phyloP scores from a whole-genome alignment of 805 yeast genomes.

The Yarrowia keelungensis region DNA sequence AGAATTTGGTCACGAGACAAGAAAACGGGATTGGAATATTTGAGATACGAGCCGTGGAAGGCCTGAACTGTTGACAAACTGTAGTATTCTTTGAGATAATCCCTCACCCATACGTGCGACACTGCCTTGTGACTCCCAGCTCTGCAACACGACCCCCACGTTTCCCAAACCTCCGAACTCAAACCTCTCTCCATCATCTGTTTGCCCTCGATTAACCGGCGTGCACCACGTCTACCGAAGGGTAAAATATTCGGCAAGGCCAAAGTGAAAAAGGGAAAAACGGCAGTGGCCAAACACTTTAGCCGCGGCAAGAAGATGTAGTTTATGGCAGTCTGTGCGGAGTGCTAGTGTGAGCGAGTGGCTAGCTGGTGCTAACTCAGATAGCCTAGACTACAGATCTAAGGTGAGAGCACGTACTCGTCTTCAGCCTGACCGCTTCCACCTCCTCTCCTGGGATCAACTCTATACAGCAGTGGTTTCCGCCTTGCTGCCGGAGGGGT shows the following conservation, averaged over 20 bases:
- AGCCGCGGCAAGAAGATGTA: neutral
- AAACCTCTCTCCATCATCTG: neutral
- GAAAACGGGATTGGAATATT: too few relatives aligned
- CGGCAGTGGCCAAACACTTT: neutral
- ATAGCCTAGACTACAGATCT: too few relatives aligned
- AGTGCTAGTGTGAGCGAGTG: too few relatives aligned
- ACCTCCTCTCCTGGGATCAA: conserved; percentile 28
- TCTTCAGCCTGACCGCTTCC: neutral
- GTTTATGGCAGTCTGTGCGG: neutral
- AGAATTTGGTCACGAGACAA: neutral
- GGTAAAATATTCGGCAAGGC: neutral
- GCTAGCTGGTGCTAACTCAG: too few relatives aligned
- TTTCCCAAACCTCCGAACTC: conserved; percentile 16
- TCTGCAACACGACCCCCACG: neutral
- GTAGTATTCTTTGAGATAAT: too few relatives aligned
- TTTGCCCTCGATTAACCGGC: conserved; percentile 22
- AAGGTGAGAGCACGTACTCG: too few relatives aligned
- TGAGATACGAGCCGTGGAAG: too few relatives aligned
- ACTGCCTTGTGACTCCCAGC: too few relatives aligned
- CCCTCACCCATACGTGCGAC: too few relatives aligned
- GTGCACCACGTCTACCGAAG: neutral
- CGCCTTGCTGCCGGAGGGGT: conserved; percentile 27
- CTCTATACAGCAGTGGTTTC: conserved; percentile 16
- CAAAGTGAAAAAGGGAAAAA: neutral
- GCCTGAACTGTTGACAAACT: too few relatives aligned